These are phyloP conservation scores for Hibiscus syriacus DNA, from an alignment of 345 rosid species.

Conservation along the genomic window DNA sequence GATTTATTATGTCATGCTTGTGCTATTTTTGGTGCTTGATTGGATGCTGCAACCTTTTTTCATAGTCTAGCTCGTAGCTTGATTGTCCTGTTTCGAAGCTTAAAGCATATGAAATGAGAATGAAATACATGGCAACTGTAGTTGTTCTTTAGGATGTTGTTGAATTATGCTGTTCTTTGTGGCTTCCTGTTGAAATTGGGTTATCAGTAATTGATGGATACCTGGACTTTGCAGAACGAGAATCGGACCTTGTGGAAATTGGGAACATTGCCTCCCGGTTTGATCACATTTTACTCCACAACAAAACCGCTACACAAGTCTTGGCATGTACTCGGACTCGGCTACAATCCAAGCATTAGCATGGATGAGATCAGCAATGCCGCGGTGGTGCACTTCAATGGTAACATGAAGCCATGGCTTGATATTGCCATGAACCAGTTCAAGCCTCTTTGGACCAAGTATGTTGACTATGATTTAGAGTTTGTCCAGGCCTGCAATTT, in stretches of 20 bases:
- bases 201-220: too few relatives aligned
- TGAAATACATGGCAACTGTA: not conserved
- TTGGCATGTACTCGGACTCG: slow-evolving; percentile 95
- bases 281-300: slow-evolving; percentile 88
- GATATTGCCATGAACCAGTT: slow-evolving; percentile 97
- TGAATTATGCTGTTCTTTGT: not conserved
- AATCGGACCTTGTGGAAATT: slow-evolving; percentile 86
- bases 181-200: not conserved
- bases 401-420: slow-evolving; percentile 98
- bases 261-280: slow-evolving; percentile 89
- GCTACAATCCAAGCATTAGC: slow-evolving; percentile 93
- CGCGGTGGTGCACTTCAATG: slow-evolving; percentile 92
- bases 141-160: not conserved
- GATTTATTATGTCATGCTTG: not conserved
- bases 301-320: slow-evolving; percentile 90
- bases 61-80: too few relatives aligned
- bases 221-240: slow-evolving; percentile 63
- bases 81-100: not conserved
- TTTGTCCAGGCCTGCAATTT: slow-evolving; percentile 93
- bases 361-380: slow-evolving; percentile 86
- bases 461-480: slow-evolving; percentile 79
- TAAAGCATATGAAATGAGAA: not conserved
- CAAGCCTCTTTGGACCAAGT: slow-evolving; percentile 76
- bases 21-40: too few relatives aligned
- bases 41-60: not conserved